Evolutionary conservation across 2,329 filamentous ascomycete species (phyloP).

Genomic region (Aureobasidium lini): DNA sequence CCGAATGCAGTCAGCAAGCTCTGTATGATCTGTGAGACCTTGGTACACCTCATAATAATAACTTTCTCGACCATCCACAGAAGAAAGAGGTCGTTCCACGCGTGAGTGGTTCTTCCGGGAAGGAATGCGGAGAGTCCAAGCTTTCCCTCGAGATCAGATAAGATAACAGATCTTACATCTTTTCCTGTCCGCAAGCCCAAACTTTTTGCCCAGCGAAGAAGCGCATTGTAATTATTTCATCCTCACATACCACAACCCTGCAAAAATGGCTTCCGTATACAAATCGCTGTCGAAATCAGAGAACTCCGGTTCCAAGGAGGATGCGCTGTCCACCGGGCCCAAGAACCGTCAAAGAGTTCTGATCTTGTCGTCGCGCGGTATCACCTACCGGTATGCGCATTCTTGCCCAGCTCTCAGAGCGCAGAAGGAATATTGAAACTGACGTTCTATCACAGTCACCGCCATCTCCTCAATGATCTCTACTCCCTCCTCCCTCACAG

Average conservation of each 20-base stretch:
- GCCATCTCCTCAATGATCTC: constrained; percentile 86
- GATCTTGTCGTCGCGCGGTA: constrained; percentile 84
- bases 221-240: background rate
- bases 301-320: constrained; percentile 24
- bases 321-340: constrained; percentile 23
- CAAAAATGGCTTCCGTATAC: constrained; percentile 49
- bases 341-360: constrained; percentile 59
- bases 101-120: background rate
- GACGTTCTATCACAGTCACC: constrained; percentile 54
- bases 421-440: background rate
- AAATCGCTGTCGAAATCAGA: constrained; percentile 43
- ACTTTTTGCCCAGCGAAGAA: background rate
- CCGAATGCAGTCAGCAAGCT: no score
- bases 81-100: background rate
- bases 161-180: background rate
- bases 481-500: constrained; percentile 83
- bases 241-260: background rate
- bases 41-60: no score
- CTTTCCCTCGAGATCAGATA: background rate
- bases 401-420: background rate
- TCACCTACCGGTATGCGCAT: constrained; percentile 66
- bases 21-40: no score
- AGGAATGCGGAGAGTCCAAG: constrained; percentile 10
- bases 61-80: no score
- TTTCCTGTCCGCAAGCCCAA: background rate